These are phyloP conservation scores for Hypoxylon sp. DNA, from an alignment of 2,329 filamentous ascomycete species.

Conservation along the genomic window DNA sequence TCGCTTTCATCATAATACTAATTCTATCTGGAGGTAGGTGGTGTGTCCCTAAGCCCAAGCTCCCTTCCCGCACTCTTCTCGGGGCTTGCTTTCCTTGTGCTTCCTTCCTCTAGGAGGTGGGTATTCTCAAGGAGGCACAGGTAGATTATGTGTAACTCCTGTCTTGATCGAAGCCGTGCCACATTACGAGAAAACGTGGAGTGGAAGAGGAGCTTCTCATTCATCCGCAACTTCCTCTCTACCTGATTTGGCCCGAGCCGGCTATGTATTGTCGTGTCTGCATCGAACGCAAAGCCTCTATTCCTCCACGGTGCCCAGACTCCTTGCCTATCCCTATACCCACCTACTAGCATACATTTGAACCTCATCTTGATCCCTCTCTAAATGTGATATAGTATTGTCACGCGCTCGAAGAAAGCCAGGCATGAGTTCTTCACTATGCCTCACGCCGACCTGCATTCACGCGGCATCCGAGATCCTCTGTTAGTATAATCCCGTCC, in stretches of 20 bases:
- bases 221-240: conserved; percentile 29
- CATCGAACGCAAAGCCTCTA: not conserved
- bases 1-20: conserved; percentile 43
- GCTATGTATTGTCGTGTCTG: not conserved
- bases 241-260: conserved; percentile 7
- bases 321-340: not conserved
- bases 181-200: not conserved
- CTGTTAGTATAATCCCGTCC: conserved; percentile 41
- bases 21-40: conserved; percentile 45
- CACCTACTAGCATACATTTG: not conserved
- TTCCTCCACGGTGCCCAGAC: not conserved
- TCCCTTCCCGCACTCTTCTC: not conserved
- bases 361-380: not conserved
- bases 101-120: too few species aligned
- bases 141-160: too few species aligned
- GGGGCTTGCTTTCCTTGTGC: not conserved
- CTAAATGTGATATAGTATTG: conserved; percentile 27
- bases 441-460: conserved; percentile 67
- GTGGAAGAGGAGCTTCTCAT: conserved; percentile 20
- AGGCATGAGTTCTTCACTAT: conserved; percentile 49
- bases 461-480: conserved; percentile 69
- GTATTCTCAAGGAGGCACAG: too few species aligned
- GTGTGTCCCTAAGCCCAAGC: not conserved
- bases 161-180: conserved; percentile 1
- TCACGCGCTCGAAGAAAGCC: conserved; percentile 30